These are phyloP conservation scores for Cryptosporidium bovis DNA, from an alignment of 169 alveolate genomes.

Conservation along the genomic window DNA sequence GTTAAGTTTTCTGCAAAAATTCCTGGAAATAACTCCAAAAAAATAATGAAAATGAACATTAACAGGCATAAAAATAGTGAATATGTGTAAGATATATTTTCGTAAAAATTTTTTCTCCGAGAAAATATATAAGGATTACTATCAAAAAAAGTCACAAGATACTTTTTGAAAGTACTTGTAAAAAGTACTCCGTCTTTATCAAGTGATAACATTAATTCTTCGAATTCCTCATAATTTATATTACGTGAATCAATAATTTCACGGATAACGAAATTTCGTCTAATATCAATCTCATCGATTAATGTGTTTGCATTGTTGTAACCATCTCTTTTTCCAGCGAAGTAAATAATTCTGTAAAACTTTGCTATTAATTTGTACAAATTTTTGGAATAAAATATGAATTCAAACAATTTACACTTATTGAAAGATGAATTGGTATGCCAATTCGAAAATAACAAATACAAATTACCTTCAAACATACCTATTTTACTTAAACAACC, in stretches of 20 bases:
- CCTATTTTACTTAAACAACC: neutral
- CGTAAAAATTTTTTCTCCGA: slow-evolving; percentile 4
- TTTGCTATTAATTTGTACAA: neutral
- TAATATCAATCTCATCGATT: no score
- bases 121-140: slow-evolving; percentile 15
- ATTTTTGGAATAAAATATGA: neutral
- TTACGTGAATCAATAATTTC: neutral
- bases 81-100: slow-evolving; percentile 7
- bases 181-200: slow-evolving; percentile 5
- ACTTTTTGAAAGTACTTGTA: neutral
- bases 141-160: neutral
- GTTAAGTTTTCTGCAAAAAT: neutral
- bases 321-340: neutral
- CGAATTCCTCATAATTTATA: slow-evolving; percentile 34
- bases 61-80: neutral
- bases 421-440: neutral
- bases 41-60: neutral
- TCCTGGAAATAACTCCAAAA: neutral
- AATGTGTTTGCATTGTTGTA: neutral
- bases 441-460: no score
- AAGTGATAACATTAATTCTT: slow-evolving; percentile 18
- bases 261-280: neutral
- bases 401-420: neutral
- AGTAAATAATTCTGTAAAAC: neutral
- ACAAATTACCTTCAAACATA: neutral